Base-by-base conservation (phyloP, 1,284 basidiomycete genomes). In the Pseudozyma sp. region DNA sequence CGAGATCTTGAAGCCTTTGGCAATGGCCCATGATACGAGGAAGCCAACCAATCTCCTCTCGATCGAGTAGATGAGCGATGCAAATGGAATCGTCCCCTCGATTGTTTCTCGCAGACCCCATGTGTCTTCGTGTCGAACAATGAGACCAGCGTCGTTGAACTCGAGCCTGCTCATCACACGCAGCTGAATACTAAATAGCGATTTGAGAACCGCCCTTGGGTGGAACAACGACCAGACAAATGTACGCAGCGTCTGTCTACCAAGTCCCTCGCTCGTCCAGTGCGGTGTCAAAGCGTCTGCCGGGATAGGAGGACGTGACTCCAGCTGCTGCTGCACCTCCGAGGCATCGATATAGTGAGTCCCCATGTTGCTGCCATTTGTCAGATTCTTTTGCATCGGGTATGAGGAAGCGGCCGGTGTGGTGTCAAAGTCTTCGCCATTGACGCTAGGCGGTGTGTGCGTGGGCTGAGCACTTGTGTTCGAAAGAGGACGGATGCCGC, bases 101-200 rank as follows among this genome's bases (percentile, higher is more conserved):
- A 85, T 80, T 10, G 82, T 70, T 71, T 85, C 83, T 7, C 83
- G 70, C 55, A 83, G 34, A 9, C 83, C 79, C 83, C 83, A 85
- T 7, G 80, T 81, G 52, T 85, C 83, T 49, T 85, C 83, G 59
- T 85, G 83, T 31, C 80, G 69, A 3, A 84, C 83, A 43, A 85
- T 83, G 18, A 78, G 68, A 16, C 83, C 83, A 40, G 76, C 80
- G 48, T 85, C 83, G 70, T 85, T 85, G 72, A 85, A 85, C 64
- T 85, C 83, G 34, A 85, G 72, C 1, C 83, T 76, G 51, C 80
- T 84, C 78, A 85, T 77, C 16, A 85, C 48, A 36, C 82, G 78
- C 43, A 85, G 61, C 62, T 84, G 76, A 51, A 85, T 77, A n/a
- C 80, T 80, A 59, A 76, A 80, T 5, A 85, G 43, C 40, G 64